phyloP scores from a whole-genome alignment of 371 early-diverging fungal species.

The Chytridiales sp. region DNA sequence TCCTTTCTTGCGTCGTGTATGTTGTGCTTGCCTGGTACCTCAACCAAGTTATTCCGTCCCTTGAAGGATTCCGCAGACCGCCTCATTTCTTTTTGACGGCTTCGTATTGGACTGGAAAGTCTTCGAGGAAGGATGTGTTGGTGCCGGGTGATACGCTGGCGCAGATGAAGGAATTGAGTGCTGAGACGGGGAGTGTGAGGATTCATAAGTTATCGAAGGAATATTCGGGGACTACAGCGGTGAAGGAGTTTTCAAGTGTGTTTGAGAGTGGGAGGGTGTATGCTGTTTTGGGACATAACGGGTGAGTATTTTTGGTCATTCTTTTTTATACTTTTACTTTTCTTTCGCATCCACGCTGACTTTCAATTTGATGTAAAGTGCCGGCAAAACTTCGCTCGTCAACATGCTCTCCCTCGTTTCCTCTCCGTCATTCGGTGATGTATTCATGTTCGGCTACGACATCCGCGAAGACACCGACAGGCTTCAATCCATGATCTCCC shows the following conservation, averaged over 20 bases:
- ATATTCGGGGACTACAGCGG: constrained; percentile 30
- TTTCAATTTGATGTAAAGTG: neutral
- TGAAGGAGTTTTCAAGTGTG: constrained; percentile 30
- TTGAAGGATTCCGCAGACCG: constrained; percentile 22
- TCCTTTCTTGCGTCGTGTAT: constrained; percentile 9
- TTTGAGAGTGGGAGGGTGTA: constrained; percentile 34
- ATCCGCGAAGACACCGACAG: constrained; percentile 19
- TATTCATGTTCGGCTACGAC: constrained; percentile 36
- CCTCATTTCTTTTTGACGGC: constrained; percentile 20
- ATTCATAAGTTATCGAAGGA: constrained; percentile 30
- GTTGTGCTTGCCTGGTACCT: constrained; percentile 29
- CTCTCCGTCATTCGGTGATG: constrained; percentile 26
- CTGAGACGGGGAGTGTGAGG: constrained; percentile 17
- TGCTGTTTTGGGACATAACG: constrained; percentile 35
- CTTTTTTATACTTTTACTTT: constrained; percentile 43
- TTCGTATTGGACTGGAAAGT: constrained; percentile 27
- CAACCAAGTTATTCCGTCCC: constrained; percentile 23
- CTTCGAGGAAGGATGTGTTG: neutral
- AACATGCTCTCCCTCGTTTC: constrained; percentile 21
- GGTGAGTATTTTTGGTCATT: constrained; percentile 24
- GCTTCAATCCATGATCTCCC: constrained; percentile 22
- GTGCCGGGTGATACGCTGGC: constrained; percentile 27
- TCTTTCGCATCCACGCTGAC: neutral
- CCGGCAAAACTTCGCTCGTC: constrained; percentile 16
- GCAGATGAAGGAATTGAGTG: constrained; percentile 18